Conservation (phyloP, 2,329 filamentous ascomycete species). For the Colletotrichum noveboracense region DNA sequence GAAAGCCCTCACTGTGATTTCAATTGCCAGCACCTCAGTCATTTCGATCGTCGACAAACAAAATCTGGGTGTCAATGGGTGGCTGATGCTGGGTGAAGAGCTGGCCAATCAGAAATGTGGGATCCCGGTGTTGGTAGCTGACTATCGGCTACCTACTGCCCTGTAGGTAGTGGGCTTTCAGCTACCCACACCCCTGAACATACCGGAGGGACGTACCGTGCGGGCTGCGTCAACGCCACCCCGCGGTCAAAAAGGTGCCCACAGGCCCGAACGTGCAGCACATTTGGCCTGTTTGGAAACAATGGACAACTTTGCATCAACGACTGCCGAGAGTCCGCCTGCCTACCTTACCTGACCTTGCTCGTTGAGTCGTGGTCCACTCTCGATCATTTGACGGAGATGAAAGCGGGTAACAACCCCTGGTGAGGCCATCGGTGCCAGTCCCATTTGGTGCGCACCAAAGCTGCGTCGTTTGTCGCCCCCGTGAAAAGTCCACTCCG, state of each 20-base stretch:
- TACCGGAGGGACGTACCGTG: not conserved
- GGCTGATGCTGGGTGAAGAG: not conserved
- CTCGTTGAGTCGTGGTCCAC: too few species aligned
- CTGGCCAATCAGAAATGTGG: not conserved
- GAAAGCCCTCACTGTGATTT: not conserved
- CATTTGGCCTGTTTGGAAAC: not conserved
- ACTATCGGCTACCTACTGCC: not conserved
- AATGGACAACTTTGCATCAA: too few species aligned
- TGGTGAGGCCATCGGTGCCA: too few species aligned
- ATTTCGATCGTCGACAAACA: not conserved
- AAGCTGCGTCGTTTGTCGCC: not conserved
- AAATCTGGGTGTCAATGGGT: not conserved
- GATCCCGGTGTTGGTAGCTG: not conserved
- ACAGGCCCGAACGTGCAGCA: not conserved
- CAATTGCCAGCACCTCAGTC: not conserved
- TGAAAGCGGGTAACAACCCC: too few species aligned
- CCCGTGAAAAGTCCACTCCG: not conserved
- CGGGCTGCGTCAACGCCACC: not conserved
- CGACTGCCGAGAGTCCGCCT: too few species aligned
- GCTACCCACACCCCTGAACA: not conserved
- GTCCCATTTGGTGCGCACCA: not conserved
- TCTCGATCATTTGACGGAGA: too few species aligned
- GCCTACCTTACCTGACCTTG: too few species aligned
- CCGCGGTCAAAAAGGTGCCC: not conserved
- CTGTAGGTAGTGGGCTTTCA: not conserved